Conservation (phyloP, 2,329 filamentous ascomycete genomes). For the Colletotrichum sp. region DNA sequence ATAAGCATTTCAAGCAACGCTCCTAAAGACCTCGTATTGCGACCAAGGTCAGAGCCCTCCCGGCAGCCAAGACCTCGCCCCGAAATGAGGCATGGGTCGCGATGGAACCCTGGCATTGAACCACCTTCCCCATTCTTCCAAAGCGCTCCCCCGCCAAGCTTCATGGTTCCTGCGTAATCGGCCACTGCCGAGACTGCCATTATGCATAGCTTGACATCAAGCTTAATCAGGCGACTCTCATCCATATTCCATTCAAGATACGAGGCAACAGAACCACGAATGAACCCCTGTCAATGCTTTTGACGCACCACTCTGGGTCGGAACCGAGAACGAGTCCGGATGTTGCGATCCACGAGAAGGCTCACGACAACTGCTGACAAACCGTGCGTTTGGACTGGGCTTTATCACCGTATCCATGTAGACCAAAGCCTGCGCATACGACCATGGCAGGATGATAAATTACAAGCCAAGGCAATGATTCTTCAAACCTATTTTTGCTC, state of each 20-base stretch:
- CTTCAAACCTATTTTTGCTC: not conserved
- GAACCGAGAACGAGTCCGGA: not conserved
- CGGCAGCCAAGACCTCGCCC: not conserved
- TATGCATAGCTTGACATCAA: not conserved
- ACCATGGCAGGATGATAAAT: not conserved
- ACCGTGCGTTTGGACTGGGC: not conserved
- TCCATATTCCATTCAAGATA: not conserved
- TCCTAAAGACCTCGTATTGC: not conserved
- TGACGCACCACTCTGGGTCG: not conserved
- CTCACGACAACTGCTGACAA: not conserved
- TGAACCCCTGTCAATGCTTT: not conserved
- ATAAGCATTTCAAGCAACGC: not conserved
- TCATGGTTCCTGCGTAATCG: not conserved
- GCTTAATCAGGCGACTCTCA: not conserved
- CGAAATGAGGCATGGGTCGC: conserved; percentile 11
- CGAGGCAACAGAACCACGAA: not conserved
- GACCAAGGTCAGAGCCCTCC: not conserved
- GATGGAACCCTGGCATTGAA: not conserved
- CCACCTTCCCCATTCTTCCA: conserved; percentile 12
- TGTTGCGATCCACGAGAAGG: not conserved
- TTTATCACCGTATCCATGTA: not conserved
- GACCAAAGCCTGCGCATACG: not conserved
- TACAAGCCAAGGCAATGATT: not conserved
- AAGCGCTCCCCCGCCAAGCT: conserved; percentile 5
- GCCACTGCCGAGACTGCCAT: conserved; percentile 1